These are phyloP conservation scores for Saturnispora silvae DNA, from an alignment of 805 yeast genomes.

Conservation along the genomic window DNA sequence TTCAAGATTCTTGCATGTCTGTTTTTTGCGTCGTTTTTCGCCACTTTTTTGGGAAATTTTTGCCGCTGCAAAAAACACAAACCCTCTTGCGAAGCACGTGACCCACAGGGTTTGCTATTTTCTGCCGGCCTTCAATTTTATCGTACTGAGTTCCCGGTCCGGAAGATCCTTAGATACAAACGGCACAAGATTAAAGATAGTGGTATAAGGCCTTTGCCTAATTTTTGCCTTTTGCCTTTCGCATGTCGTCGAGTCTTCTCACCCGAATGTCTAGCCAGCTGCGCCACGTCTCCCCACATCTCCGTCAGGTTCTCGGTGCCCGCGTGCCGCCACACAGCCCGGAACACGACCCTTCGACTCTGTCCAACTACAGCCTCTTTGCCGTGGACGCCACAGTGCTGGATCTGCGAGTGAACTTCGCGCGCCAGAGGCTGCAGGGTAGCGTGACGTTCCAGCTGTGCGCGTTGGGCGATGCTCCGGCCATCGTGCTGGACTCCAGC, in stretches of 20 bases:
- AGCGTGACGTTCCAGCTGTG: slow-evolving; percentile 38
- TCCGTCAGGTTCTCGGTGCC: background rate
- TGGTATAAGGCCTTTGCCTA: background rate
- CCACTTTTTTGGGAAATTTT: background rate
- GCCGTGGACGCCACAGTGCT: background rate
- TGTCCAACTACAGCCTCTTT: background rate
- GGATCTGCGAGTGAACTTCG: slow-evolving; percentile 39
- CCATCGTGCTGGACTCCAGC: slow-evolving; percentile 61
- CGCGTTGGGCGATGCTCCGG: slow-evolving; percentile 20
- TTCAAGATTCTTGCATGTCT: background rate
- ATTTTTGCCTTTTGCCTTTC: too few species aligned
- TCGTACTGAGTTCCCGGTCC: too few species aligned
- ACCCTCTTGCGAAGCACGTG: slow-evolving; percentile 5
- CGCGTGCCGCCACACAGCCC: background rate
- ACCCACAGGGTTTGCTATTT: background rate
- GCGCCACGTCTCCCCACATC: background rate
- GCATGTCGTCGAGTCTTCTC: too few species aligned
- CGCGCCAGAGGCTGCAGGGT: slow-evolving; percentile 42
- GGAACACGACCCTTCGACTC: background rate
- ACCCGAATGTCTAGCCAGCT: background rate
- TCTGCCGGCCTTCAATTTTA: background rate
- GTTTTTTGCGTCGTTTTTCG: background rate
- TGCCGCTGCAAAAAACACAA: background rate
- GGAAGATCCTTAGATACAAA: background rate
- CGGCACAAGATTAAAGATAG: background rate